Conservation (phyloP, 164 flowering plant genomes). For the Paratinospora sagittata region DNA sequence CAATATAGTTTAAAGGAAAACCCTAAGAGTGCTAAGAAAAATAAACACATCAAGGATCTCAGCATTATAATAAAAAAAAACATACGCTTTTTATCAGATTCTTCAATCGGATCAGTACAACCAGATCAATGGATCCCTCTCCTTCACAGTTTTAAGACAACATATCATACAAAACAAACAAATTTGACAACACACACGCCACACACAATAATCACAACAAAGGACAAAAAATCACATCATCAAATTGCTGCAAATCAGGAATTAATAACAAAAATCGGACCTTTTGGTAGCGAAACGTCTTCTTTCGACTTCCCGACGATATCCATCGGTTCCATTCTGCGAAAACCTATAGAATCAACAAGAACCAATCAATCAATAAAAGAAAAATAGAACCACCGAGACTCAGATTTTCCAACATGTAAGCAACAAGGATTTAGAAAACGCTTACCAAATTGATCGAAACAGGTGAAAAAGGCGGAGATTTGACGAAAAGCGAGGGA, state of each 20-base stretch:
- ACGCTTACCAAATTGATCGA: background rate
- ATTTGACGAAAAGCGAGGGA: background rate
- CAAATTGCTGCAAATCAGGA: background rate
- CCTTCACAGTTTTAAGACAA: background rate
- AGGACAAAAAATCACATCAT: background rate
- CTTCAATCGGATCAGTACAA: background rate
- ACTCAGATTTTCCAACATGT: background rate
- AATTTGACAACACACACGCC: background rate
- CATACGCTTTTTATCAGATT: background rate
- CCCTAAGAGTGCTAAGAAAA: too few relatives aligned
- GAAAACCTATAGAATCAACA: conserved; percentile 12
- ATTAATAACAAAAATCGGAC: conserved; percentile 26
- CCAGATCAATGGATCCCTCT: background rate
- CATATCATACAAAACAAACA: background rate
- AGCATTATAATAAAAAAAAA: too few relatives aligned
- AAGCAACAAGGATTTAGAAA: background rate
- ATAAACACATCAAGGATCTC: too few relatives aligned
- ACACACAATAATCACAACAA: background rate
- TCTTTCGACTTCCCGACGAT: conserved; percentile 95
- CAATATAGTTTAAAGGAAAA: too few relatives aligned
- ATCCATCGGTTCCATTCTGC: conserved; percentile 85
- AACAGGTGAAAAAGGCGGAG: too few relatives aligned
- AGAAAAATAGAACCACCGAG: background rate
- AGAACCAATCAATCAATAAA: background rate
- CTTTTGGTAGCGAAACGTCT: conserved; percentile 97